phyloP scores from a whole-genome alignment of 75 land plant genomes.

The Gnetum montanum region DNA sequence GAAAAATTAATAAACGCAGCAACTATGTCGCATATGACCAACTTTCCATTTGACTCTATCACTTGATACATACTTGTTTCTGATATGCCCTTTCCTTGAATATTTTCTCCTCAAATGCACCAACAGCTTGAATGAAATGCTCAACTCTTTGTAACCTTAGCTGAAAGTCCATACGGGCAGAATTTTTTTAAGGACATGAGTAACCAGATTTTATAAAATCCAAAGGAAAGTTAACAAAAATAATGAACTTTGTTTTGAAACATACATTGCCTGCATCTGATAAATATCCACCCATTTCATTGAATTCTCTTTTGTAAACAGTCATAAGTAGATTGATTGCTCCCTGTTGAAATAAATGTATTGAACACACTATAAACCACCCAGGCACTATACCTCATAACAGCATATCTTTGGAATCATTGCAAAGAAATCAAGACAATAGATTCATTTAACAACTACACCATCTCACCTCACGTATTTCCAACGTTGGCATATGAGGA shows the following conservation, averaged over 20 bases:
- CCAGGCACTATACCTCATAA: too few relatives aligned
- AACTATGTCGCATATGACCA: too few relatives aligned
- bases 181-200: too few relatives aligned
- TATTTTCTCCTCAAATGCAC: conserved; percentile 47
- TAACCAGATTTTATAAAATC: not conserved
- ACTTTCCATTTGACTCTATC: too few relatives aligned
- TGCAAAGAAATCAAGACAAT: not conserved
- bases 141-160: conserved; percentile 30
- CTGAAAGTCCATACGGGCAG: too few relatives aligned
- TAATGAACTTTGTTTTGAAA: not conserved
- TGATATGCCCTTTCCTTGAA: conserved; percentile 43
- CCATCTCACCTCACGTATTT: conserved; percentile 65
- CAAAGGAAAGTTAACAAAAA: not conserved
- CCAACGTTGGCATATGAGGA: conserved; percentile 70
- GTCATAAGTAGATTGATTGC: conserved; percentile 51
- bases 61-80: too few relatives aligned
- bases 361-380: not conserved
- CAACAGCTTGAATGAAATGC: conserved; percentile 45
- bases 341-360: conserved; percentile 26
- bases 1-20: too few relatives aligned
- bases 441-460: not conserved
- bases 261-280: conserved; percentile 81
- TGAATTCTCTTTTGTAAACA: conserved; percentile 56
- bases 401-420: not conserved
- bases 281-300: conserved; percentile 52